A percentile compares a stretch with the other conserved stretches of the same genome.
Evolutionary conservation across 2,329 filamentous ascomycete genomes (phyloP).

Genomic region (Cadophora sp.): DNA sequence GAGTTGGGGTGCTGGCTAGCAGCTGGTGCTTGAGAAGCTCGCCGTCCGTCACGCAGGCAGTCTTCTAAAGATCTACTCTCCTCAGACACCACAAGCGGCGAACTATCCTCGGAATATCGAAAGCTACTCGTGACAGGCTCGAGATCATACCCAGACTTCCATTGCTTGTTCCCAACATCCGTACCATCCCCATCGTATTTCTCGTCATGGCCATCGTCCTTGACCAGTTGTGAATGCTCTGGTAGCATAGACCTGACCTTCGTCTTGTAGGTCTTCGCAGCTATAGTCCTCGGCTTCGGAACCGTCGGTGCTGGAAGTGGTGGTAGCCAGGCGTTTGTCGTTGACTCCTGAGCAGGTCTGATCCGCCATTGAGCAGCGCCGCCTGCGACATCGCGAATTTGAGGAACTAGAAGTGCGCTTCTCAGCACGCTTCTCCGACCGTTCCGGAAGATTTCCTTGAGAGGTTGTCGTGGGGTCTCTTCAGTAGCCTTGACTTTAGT

Average conservation of each 20-base stretch:
- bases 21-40: neutral
- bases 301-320: neutral
- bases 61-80: conserved; percentile 7
- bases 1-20: too few species aligned
- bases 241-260: neutral
- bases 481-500: neutral
- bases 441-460: too few species aligned
- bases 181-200: neutral
- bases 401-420: neutral
- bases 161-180: neutral
- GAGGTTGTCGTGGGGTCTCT: neutral
- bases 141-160: neutral
- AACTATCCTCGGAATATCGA: neutral
- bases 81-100: neutral
- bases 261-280: conserved; percentile 4
- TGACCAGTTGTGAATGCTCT: neutral
- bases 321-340: neutral
- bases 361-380: neutral
- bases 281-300: neutral
- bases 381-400: neutral
- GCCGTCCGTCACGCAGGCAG: neutral
- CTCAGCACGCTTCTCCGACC: neutral
- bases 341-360: neutral
- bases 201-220: too few species aligned
- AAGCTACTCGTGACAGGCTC: neutral